A percentile compares a stretch with the other conserved stretches of the same genome.
phyloP scores from a whole-genome alignment of 495 filamentous ascomycete species.

The Diplogelasinospora grovesii region DNA sequence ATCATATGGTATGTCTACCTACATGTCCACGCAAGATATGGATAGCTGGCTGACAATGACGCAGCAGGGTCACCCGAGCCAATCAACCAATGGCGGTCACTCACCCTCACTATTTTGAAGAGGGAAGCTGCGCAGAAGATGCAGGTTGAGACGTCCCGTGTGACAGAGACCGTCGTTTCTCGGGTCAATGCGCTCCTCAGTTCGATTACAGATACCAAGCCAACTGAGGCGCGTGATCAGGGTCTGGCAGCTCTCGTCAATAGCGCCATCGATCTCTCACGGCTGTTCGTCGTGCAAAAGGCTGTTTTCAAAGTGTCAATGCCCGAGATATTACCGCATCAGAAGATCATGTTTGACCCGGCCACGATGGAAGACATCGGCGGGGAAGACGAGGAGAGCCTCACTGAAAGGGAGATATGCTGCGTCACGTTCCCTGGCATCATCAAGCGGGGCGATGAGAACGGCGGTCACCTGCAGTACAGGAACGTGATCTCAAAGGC shows the following conservation, averaged over 20 bases:
- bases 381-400: conserved; percentile 46
- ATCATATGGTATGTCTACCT: conserved; percentile 34
- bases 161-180: conserved; percentile 31
- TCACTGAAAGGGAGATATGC: conserved; percentile 37
- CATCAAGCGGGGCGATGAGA: conserved; percentile 50
- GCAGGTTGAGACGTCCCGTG: conserved; percentile 29
- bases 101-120: conserved; percentile 44
- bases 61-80: conserved; percentile 36
- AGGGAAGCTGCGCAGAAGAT: conserved; percentile 38
- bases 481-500: conserved; percentile 50
- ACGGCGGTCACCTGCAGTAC: conserved; percentile 44
- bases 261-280: conserved; percentile 43
- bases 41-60: not conserved
- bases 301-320: conserved; percentile 45
- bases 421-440: conserved; percentile 49
- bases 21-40: not conserved
- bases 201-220: conserved; percentile 32
- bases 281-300: conserved; percentile 46
- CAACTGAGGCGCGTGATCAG: conserved; percentile 39
- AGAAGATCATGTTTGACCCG: conserved; percentile 41
- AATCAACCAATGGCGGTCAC: conserved; percentile 50
- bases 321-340: conserved; percentile 42
- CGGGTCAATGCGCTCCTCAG: conserved; percentile 34
- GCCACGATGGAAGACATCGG: conserved; percentile 52
- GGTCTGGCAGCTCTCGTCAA: conserved; percentile 37